Evolutionary conservation across 768 basidiomycete species (phyloP), one percentile per base, ranked within the genome.

Genomic region (Cyathus striatus): DNA sequence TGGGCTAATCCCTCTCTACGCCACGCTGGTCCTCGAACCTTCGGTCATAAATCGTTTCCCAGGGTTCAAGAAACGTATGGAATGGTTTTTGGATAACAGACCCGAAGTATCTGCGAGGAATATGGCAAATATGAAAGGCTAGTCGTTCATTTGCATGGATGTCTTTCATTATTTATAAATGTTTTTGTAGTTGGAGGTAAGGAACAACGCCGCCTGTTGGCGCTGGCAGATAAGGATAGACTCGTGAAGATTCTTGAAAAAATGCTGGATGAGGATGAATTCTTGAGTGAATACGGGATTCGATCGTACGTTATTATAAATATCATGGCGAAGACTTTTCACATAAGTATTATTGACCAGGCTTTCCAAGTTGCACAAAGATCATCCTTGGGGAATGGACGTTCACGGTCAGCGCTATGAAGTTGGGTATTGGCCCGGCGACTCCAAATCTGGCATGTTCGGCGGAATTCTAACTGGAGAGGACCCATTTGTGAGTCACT

Each of bases 21-120:
- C 86, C 6, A 97, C 94, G 0, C 72, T 97, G 18, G 93, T 95
- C 2, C 73, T 99, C 26, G 96, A 98, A 59, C 94, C 96, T 2
- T 68, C 81, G 5, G 79, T 84, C 21, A 75, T 99, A 52, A 90
- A 91, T 56, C 80, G 87, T 22, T 89, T 98, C 70, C 93, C 94
- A 6, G 93, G 96, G 1, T 99, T 99, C 77, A 97, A 91, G 72
- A 98, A 97, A 67, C 80, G 96, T 27, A 80, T 99, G 79, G 91
- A 99, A 47, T 98, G 96, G 96, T 99, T 98, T 69, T 79, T 97
- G 41, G 82, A 96, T 55, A 88, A 98, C 63, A 69, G 94, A n/a
- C 82, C 85, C 0, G 89, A 83, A 44, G 78, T 97, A 32, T 86
- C 92, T 10, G 76, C 75, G 39, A 73, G 96, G 51, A 99, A 96